Base-by-base conservation (phyloP, 805 yeast species). In the Saccharomycopsis amapae region DNA sequence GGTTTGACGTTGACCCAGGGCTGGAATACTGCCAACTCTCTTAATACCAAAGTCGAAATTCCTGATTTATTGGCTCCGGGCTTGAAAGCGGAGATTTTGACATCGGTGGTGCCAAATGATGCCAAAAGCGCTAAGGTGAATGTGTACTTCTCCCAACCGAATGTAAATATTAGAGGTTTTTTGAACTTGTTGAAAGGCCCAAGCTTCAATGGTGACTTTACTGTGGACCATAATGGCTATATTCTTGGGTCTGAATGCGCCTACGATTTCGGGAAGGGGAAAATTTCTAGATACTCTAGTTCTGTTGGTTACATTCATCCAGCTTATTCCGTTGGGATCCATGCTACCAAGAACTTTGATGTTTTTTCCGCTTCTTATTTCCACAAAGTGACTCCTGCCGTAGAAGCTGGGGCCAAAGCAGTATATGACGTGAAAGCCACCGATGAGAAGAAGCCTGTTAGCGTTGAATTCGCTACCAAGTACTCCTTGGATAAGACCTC, bases 401-500 rank as follows among this genome's bases (percentile, higher is more conserved):
- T 90, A 58, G 96, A 93, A 78, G 95, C 88, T 60, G 98, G 97
- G 73, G 95, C 96, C 62, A 89, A 85, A 77, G 96, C 96, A 61
- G 81, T 93, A 26, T 85, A 89, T 80, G 96, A 88, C 73, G 80
- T 95, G 53, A 76, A 78, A 67, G 65, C 78, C 39, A 64, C 63
- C 51, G 67, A 84, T 42, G 77, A 87, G 56, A 71, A 77, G 58
- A 74, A 81, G 66, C 81, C 79, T 62, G 96, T 88, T 59, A 86
- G 82, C 62, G 79, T 93, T 61, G 97, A 93, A 78, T 84, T 89
- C 55, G 97, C 96, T 59, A 79, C 96, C 67, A 90, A 87, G 79
- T 90, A 90, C 79, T 71, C 74, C 58, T 80, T 94, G 64, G 97
- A 93, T 75, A 65, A 75, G 49, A 65, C 90, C 54, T 81, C 97